phyloP scores from a whole-genome alignment of 179 eudicot genomes.

The Spergularia azorica region DNA sequence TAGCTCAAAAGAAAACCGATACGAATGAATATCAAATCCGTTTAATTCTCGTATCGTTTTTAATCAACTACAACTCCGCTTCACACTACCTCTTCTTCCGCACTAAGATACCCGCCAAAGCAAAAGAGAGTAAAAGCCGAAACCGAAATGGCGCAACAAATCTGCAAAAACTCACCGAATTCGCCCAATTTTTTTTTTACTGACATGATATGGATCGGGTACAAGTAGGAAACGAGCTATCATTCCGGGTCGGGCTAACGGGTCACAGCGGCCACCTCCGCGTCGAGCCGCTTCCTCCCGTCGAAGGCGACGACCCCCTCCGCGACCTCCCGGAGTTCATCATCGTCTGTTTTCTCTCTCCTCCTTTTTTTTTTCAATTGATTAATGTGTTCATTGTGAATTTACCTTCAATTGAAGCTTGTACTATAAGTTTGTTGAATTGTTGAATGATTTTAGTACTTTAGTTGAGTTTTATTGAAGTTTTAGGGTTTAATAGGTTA shows the following conservation, averaged over 20 bases:
- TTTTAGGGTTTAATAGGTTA: no score
- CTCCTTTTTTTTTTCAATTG: neutral
- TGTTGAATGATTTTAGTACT: neutral
- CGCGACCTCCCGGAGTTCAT: constrained; percentile 75
- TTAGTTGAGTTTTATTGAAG: neutral
- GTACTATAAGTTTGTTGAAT: neutral
- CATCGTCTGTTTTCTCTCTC: constrained; percentile 47
- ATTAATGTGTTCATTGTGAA: neutral
- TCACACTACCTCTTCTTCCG: no score
- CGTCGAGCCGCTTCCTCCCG: constrained; percentile 86
- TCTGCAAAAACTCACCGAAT: neutral
- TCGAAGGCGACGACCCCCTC: constrained; percentile 52
- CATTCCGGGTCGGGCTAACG: constrained; percentile 86
- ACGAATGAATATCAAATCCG: no score
- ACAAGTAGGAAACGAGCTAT: constrained; percentile 50
- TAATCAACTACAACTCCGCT: no score
- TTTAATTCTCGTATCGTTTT: no score
- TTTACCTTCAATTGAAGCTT: neutral
- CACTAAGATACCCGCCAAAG: constrained; percentile 22
- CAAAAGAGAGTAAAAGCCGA: neutral
- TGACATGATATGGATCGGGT: constrained; percentile 68
- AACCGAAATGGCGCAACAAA: neutral
- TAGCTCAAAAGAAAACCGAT: no score
- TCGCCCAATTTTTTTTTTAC: neutral
- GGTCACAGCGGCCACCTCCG: constrained; percentile 87